These are phyloP conservation scores for Drechmeria coniospora DNA, from an alignment of 2,329 filamentous ascomycete species.

Conservation along the genomic window DNA sequence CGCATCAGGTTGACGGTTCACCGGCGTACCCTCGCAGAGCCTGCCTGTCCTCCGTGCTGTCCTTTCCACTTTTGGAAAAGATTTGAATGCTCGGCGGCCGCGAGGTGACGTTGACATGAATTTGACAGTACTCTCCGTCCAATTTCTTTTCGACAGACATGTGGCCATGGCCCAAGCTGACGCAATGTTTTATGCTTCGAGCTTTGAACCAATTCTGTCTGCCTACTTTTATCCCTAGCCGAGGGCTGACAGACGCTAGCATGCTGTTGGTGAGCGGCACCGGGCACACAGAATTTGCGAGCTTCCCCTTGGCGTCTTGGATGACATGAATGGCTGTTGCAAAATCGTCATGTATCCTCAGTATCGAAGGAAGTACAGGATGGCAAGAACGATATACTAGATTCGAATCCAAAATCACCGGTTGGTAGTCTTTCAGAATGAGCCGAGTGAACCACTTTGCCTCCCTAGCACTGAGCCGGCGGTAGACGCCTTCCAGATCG, in stretches of 20 bases:
- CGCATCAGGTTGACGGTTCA: no score
- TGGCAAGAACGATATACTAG: conserved; percentile 48
- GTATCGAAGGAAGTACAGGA: conserved; percentile 50
- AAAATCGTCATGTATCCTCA: conserved; percentile 57
- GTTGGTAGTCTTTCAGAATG: conserved; percentile 61
- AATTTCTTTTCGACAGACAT: conserved; percentile 71
- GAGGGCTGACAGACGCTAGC: conserved; percentile 29
- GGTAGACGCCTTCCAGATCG: conserved; percentile 40
- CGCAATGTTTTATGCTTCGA: conserved; percentile 58
- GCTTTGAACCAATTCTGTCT: conserved; percentile 50
- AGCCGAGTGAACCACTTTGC: conserved; percentile 80
- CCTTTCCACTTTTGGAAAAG: conserved; percentile 85
- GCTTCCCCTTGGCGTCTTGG: conserved; percentile 13
- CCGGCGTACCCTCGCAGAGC: conserved; percentile 37
- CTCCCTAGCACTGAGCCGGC: conserved; percentile 46
- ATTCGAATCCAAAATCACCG: conserved; percentile 43
- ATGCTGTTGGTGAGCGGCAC: conserved; percentile 6
- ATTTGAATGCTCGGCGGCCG: conserved; percentile 49
- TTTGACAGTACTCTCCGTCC: conserved; percentile 81
- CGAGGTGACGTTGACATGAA: conserved; percentile 58
- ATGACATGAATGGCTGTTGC: conserved; percentile 41
- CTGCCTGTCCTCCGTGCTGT: conserved; percentile 59
- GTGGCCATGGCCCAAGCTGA: conserved; percentile 43
- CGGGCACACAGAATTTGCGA: conserved; percentile 7
- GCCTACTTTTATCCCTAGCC: conserved; percentile 47